Percentiles rank a stretch among this genome's conserved stretches.
phyloP scores from a whole-genome alignment of 257 asterid genomes.

The Solanum okadae region DNA sequence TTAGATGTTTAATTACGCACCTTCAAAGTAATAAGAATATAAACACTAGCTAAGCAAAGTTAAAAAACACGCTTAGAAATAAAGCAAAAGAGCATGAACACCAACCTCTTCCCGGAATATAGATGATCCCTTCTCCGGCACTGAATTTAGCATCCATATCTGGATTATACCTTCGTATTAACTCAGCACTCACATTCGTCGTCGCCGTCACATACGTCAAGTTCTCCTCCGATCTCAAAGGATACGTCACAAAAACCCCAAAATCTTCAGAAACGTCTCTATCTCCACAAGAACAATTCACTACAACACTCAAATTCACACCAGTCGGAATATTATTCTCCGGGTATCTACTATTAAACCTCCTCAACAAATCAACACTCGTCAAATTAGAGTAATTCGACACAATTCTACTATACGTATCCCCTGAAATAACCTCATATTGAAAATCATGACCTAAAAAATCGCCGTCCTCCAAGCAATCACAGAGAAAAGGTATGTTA shows the following conservation, averaged over 20 bases:
- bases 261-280: slow-evolving; percentile 30
- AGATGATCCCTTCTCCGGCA: slow-evolving; percentile 44
- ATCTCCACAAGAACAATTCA: slow-evolving; percentile 85
- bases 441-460: background rate
- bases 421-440: background rate
- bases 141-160: slow-evolving; percentile 21
- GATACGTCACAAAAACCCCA: slow-evolving; percentile 74
- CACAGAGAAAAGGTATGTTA: slow-evolving; percentile 66
- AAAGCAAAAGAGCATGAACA: background rate
- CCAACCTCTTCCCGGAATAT: slow-evolving; percentile 70
- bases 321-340: slow-evolving; percentile 35
- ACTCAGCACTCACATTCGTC: slow-evolving; percentile 34
- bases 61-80: too few species aligned
- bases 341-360: slow-evolving; percentile 25
- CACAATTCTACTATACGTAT: background rate
- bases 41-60: fast-evolving
- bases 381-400: slow-evolving; percentile 1
- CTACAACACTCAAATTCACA: slow-evolving; percentile 39
- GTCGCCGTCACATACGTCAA: slow-evolving; percentile 33
- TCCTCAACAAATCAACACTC: slow-evolving; percentile 23
- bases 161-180: slow-evolving; percentile 53
- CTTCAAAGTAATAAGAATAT: too few species aligned
- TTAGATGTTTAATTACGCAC: too few species aligned
- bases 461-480: slow-evolving; percentile 20
- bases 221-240: slow-evolving; percentile 46